Evolutionary conservation across 2,329 filamentous ascomycete genomes (phyloP), one percentile per base, ranked within the genome.

Genomic region (Aspergillus brasiliensis): DNA sequence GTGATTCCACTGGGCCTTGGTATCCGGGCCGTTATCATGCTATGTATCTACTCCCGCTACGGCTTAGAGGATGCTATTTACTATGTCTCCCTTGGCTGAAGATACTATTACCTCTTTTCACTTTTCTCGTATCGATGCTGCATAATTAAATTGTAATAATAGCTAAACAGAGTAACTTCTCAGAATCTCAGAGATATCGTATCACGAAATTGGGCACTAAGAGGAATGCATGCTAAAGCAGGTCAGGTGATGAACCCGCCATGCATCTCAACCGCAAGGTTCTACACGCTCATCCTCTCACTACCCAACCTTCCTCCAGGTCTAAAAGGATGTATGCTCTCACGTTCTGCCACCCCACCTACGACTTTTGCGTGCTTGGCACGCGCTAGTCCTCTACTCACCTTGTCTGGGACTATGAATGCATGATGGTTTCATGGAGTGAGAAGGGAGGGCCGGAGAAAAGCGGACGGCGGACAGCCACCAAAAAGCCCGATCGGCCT

Each of bases 111-210:
- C 25, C 40, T 21, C 23, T 31, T 31, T 5, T 10, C 17, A 17
- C 31, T 49, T 10, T 49, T 6, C n/a, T 49, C 25, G 46, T 13
- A 49, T 31, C 27, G 31, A 51, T 52, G 46, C 17, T 38, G 38
- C 44, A 59, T 56, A 44, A 49, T 47, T 52, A 44, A 25, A 47
- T 15, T n/a, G 46, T 31, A 49, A 19, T 49, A 4, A 49, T 21
- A 49, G 25, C 8, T 31, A 34, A 34, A 11, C 31, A 11, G 2
- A 34, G 11, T 15, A 34, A 11, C 31, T 11, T 34, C 31, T 34
- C 1, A 34, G 11, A 15, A 13, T 2, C 1, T 5, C 5, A 34
- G 11, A 34, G 4, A 34, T 42, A 15, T 17, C n/a, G 5, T 38
- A 19, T 19, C 11, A 34, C 3, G 11, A 5, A 34, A 4, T 5